These are phyloP conservation scores for Phascolomyces articulosus DNA, from an alignment of 371 early-diverging fungal species.

Conservation along the genomic window DNA sequence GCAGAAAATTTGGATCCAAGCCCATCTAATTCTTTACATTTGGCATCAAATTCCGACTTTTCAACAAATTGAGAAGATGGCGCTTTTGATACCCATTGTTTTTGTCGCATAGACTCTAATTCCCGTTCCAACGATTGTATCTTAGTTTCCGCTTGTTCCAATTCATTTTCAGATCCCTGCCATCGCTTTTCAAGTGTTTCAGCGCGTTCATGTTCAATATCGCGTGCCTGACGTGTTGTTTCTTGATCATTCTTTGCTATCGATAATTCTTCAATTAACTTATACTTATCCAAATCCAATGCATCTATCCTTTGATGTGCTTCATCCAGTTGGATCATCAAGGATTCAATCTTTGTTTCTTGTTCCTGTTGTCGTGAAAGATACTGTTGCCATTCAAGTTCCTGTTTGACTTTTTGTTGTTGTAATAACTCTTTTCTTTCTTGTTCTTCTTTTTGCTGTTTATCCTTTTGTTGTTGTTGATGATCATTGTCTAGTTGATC, in stretches of 20 bases:
- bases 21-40: constrained; percentile 13
- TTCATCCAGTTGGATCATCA: not conserved
- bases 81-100: constrained; percentile 14
- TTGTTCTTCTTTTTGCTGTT: not conserved
- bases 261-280: not conserved
- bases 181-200: constrained; percentile 30
- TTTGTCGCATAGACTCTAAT: constrained; percentile 28
- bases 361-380: not conserved
- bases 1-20: constrained; percentile 7
- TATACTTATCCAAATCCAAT: constrained; percentile 3
- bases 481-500: not conserved
- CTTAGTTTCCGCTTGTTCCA: constrained; percentile 42
- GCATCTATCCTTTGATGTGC: not conserved
- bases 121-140: constrained; percentile 32
- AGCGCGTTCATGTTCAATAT: constrained; percentile 28
- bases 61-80: constrained; percentile 1
- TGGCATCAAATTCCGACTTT: constrained; percentile 16
- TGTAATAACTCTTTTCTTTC: not conserved
- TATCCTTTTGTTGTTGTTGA: not conserved
- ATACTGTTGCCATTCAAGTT: not conserved
- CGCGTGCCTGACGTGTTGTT: not conserved
- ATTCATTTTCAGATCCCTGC: constrained; percentile 27
- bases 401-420: not conserved
- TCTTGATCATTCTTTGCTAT: not conserved
- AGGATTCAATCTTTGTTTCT: not conserved